Evolutionary conservation across 2,329 filamentous ascomycete genomes (phyloP), one percentile per base, ranked within the genome.

Genomic region (Byssoonygena ceratinophila): DNA sequence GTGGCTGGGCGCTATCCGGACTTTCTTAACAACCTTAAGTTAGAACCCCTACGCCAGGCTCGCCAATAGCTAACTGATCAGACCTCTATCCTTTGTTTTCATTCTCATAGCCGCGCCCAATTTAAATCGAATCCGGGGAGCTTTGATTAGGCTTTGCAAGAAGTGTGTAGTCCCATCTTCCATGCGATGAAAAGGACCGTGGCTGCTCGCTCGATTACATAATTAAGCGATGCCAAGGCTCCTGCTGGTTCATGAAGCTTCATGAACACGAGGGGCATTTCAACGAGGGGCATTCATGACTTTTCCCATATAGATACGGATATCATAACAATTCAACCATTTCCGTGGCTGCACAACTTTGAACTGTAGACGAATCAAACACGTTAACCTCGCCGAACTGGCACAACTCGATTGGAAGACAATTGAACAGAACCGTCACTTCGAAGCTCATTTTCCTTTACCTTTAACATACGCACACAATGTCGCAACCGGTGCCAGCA

Each of bases 401-500:
- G n/a, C n/a, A n/a, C n/a, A n/a, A n/a, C n/a, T n/a, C n/a, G n/a
- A n/a, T n/a, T n/a, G n/a, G n/a, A n/a, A n/a, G n/a, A n/a, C n/a
- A n/a, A n/a, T n/a, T n/a, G n/a, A n/a, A n/a, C n/a, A n/a, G n/a
- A n/a, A n/a, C n/a, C n/a, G n/a, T n/a, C n/a, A n/a, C n/a, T n/a
- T n/a, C n/a, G n/a, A n/a, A n/a, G n/a, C n/a, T n/a, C n/a, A n/a
- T n/a, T n/a, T n/a, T n/a, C n/a, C n/a, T n/a, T n/a, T n/a, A n/a
- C n/a, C n/a, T 45, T 32, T 9, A 31, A 20, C n/a, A 18, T 20
- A 40, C 45, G 29, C n/a, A 16, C 11, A 46, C 46, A 23, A 55
- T 55, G 54, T 46, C 54, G 20, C 53, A 37, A 41, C 20, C 44
- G 22, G 31, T 41, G 37, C 46, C 39, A 25, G 18, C 53, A 12